Base-by-base conservation (phyloP, 2,329 filamentous ascomycete species). In the Aspergillus pseudonomiae region DNA sequence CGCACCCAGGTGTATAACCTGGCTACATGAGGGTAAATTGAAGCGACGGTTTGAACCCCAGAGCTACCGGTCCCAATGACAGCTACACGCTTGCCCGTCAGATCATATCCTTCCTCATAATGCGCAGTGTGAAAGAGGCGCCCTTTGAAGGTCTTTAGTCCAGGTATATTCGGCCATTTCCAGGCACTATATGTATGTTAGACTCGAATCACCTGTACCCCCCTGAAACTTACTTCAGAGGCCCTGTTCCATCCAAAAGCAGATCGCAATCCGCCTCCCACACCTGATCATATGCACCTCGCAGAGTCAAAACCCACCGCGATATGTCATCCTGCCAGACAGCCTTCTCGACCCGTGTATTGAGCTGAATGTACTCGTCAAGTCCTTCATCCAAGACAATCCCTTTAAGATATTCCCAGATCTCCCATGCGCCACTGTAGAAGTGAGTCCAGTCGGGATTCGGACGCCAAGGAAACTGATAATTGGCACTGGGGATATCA, bases 161-260 rank as follows among this genome's bases (percentile, higher is more conserved):
- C 83, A 3, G 74, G 71, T 24, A 85, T 80, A 34, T 78, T 72
- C 16, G 81, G 81, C 77, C 78, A 83, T 58, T 77, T 77, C 77
- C 74, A 81, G 39, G 74, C 71, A 60, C 55, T 62, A 70, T 28
- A 4, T 28, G 26, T 5, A 5, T 4, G 26, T 28, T 28, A 28
- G 26, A 28, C 26, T 28, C 26, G 5, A 28, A 3, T 4, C 5
- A 5, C 26, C 26, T 28, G 26, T 28, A 28, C 5, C 5, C 5
- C 26, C 26, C 26, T 28, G 26, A 28, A 28, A 28, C 26, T 28
- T 28, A 28, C 26, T 28, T 28, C 26, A 28, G 26, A 28, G 26
- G 26, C 26, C 26, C 26, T 28, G 26, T 28, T 28, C 26, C 26
- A 28, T 28, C 26, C 26, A 28, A 28, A 28, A 28, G 26, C 26